Evolutionary conservation across 768 basidiomycete species (phyloP).

Genomic region (Lyophyllum decastes): DNA sequence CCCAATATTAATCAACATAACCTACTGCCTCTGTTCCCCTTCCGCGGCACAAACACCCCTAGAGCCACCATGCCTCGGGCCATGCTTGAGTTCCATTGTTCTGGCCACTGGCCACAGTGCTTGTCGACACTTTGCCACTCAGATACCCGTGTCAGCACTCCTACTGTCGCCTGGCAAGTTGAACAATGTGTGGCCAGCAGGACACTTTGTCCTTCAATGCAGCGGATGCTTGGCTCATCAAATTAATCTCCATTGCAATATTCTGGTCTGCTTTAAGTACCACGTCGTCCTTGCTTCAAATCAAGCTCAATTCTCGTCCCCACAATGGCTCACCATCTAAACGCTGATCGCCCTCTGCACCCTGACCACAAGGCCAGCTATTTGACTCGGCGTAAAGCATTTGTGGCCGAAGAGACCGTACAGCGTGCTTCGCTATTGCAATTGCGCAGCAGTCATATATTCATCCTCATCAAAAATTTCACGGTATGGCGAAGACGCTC

Average conservation of each 20-base stretch:
- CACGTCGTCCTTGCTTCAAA: not conserved
- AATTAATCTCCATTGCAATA: not conserved
- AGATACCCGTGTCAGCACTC: not conserved
- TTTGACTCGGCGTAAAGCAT: not conserved
- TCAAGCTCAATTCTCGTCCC: not conserved
- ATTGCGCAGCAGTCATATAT: not conserved
- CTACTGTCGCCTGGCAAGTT: too few species aligned
- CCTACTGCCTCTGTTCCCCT: not conserved
- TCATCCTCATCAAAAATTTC: not conserved
- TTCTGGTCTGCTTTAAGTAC: not conserved
- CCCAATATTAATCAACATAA: too few species aligned
- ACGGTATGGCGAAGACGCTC: not conserved
- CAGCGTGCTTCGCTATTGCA: not conserved
- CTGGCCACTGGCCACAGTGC: not conserved
- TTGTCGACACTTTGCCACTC: constrained; percentile 1
- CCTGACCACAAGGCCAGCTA: not conserved
- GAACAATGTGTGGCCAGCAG: not conserved
- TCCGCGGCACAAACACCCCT: not conserved
- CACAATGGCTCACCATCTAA: not conserved
- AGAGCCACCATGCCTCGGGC: not conserved
- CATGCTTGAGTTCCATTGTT: not conserved
- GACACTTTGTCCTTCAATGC: constrained; percentile 12
- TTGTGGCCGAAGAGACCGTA: not conserved
- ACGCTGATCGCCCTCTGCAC: not conserved
- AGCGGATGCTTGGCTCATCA: not conserved